phyloP scores from a whole-genome alignment of 345 rosid species.

The Populus nigra region DNA sequence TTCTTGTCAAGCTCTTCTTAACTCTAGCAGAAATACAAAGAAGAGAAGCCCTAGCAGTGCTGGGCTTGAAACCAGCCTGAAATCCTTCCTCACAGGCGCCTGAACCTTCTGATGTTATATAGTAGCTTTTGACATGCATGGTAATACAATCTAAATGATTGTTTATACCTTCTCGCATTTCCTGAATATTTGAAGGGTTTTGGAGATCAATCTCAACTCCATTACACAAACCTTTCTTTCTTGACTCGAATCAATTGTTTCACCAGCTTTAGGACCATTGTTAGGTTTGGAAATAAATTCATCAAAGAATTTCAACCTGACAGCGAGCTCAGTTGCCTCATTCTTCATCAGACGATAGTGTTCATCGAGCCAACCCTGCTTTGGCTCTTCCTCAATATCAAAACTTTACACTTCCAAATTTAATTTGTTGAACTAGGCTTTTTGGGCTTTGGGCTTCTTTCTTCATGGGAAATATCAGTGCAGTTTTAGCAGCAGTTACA shows the following conservation, averaged over 20 bases:
- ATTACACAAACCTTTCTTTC: slow-evolving; percentile 53
- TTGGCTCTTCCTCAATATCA: slow-evolving; percentile 96
- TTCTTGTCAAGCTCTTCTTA: slow-evolving; percentile 65
- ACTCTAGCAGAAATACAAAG: slow-evolving; percentile 76
- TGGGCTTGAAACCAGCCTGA: slow-evolving; percentile 88
- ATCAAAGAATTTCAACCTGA: slow-evolving; percentile 73
- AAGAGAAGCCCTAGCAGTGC: slow-evolving; percentile 69
- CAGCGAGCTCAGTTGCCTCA: slow-evolving; percentile 85
- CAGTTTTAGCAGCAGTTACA: slow-evolving; percentile 60
- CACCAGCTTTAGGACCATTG: slow-evolving; percentile 46
- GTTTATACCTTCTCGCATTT: slow-evolving; percentile 63
- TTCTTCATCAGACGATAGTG: slow-evolving; percentile 76
- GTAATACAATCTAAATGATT: slow-evolving; percentile 77
- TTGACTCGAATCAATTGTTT: slow-evolving; percentile 42
- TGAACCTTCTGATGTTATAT: slow-evolving; percentile 68
- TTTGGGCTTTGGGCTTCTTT: slow-evolving; percentile 67
- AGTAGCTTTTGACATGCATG: slow-evolving; percentile 79
- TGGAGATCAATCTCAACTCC: slow-evolving; percentile 63
- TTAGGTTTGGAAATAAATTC: slow-evolving; percentile 50
- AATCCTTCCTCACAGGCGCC: slow-evolving; percentile 79
- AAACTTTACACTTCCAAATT: slow-evolving; percentile 73
- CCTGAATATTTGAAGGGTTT: slow-evolving; percentile 52
- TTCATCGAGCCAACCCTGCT: slow-evolving; percentile 99
- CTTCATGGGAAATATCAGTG: slow-evolving; percentile 53
- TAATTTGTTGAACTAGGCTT: slow-evolving; percentile 51